Evolutionary conservation across 2,329 filamentous ascomycete genomes (phyloP).

Genomic region (Calonectria ilicicola): DNA sequence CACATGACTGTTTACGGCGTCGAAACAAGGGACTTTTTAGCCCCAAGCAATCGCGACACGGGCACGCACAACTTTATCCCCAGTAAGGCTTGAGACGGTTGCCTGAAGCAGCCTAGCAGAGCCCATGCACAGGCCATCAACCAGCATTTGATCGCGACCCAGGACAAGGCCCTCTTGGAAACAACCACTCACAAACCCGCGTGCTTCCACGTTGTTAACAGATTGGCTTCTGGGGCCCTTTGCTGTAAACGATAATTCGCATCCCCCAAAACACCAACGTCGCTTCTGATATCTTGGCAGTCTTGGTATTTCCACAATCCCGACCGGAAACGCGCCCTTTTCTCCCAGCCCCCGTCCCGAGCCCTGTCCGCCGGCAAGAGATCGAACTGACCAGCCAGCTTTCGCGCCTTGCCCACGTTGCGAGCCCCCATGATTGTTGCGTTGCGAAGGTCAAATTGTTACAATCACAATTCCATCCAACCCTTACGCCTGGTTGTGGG

Average conservation of each 20-base stretch:
- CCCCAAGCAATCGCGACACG: no score
- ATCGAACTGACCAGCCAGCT: not conserved
- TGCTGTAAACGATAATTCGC: not conserved
- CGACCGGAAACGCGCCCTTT: not conserved
- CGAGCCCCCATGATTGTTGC: no score
- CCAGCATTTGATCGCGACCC: not conserved
- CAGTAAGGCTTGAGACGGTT: slow-evolving; percentile 32
- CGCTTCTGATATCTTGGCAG: not conserved
- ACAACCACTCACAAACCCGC: slow-evolving; percentile 15
- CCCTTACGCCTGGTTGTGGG: no score
- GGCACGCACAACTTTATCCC: slow-evolving; percentile 37
- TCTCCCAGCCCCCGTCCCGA: not conserved
- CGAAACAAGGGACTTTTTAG: not conserved
- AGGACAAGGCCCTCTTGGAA: not conserved
- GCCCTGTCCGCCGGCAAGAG: not conserved
- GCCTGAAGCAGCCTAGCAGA: slow-evolving; percentile 17
- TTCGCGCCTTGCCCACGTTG: not conserved
- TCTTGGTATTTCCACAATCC: not conserved
- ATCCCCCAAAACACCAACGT: not conserved
- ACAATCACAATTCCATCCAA: no score
- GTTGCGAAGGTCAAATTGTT: no score
- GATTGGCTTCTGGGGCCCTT: slow-evolving; percentile 37
- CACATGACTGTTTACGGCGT: slow-evolving; percentile 28
- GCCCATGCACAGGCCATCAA: slow-evolving; percentile 18
- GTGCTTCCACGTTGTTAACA: slow-evolving; percentile 36